Conservation (phyloP, 768 basidiomycete species). For the Amanita rubescens region DNA sequence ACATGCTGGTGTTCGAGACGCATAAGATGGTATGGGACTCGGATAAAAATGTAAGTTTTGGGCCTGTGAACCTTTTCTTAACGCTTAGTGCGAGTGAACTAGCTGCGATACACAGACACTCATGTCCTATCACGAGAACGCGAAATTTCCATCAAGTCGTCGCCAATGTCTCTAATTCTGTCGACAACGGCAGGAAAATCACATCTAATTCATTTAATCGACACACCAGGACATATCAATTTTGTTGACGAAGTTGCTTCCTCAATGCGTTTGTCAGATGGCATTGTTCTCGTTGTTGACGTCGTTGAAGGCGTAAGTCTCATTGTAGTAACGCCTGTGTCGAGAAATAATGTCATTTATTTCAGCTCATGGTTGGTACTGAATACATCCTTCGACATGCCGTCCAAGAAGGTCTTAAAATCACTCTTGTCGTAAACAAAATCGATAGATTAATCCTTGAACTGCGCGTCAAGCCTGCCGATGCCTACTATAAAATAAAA, state of each 20-base stretch:
- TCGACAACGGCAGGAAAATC: conserved; percentile 86
- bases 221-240: conserved; percentile 97
- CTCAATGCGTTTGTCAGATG: conserved; percentile 81
- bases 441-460: conserved; percentile 96
- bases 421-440: conserved; percentile 94
- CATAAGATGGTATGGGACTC: conserved; percentile 94
- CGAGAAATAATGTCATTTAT: conserved; percentile 9
- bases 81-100: not conserved
- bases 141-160: conserved; percentile 92
- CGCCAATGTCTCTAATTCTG: conserved; percentile 90
- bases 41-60: conserved; percentile 66
- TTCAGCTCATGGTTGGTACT: conserved; percentile 86
- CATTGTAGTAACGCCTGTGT: conserved; percentile 4
- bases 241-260: conserved; percentile 97
- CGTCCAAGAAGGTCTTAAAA: conserved; percentile 81
- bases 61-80: not conserved
- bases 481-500: conserved; percentile 98
- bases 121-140: conserved; percentile 85
- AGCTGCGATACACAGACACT: conserved; percentile 96
- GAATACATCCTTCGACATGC: conserved; percentile 86
- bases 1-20: conserved; percentile 96
- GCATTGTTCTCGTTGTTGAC: conserved; percentile 90
- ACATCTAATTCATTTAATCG: conserved; percentile 87
- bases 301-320: conserved; percentile 91
- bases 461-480: conserved; percentile 88